Base-by-base conservation (phyloP, 257 asterid species). In the Verbascum thapsus region DNA sequence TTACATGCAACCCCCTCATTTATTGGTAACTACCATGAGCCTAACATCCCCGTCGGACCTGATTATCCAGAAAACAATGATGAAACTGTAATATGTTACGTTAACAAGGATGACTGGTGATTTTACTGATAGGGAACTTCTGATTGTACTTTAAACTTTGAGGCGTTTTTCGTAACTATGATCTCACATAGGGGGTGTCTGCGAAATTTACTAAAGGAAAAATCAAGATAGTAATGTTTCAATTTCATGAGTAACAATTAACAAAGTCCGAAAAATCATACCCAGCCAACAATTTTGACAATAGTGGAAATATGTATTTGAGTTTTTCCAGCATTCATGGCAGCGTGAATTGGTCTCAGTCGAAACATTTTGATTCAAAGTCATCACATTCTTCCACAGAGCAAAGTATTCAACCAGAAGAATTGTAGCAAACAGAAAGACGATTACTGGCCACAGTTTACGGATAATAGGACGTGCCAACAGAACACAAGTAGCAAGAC, bases 241-340 rank as follows among this genome's bases (percentile, higher is more conserved):
- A 62, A 35, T 42, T 41, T 73, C 18, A 3, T 18, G 56, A 55
- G 54, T 4, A 68, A 43, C 13, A 63, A 63, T 18, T 64, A 64
- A 80, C 37, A 43, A 51, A 59, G 66, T 17, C 17, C 53, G 44
- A 66, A 63, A 66, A 66, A 67, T 8, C 86, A 50, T 90, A 94
- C 99, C 99, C 41, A 94, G 74, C 99, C 99, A 94, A 77, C 99
- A 94, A 58, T 76, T 84, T 60, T 69, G 74, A 70, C 99, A 94
- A 66, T 60, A 80, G 56, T 70, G 68, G 61, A 85, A 82, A 76
- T 79, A 78, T 18, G 65, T 39, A 48, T 73, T 82, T 23, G 96
- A 85, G 71, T 47, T 80, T 76, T 80, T 85, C 96, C 98, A 94
- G 83, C 99, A 94, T 45, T 80, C 96, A 81, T 90, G 99, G 76